Conservation (phyloP, 2,329 filamentous ascomycete species). For the Tolypocladium ovalisporum region DNA sequence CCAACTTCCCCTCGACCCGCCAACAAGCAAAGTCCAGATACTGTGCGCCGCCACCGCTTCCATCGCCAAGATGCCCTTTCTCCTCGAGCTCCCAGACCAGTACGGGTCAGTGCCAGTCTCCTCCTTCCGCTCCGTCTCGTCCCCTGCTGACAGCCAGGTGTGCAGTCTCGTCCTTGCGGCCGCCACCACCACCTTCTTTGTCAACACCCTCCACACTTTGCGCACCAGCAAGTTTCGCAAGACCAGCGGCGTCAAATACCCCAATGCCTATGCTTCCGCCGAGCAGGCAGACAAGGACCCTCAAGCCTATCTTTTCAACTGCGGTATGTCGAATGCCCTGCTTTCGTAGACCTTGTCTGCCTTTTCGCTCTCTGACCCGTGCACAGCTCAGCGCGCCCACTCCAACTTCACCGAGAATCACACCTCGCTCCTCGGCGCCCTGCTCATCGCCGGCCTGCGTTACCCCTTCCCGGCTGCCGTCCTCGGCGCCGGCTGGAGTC, state of each 20-base stretch:
- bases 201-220: constrained; percentile 41
- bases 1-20: neutral
- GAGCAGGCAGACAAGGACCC: constrained; percentile 44
- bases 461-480: constrained; percentile 39
- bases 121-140: neutral
- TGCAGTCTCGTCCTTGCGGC: constrained; percentile 51
- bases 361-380: constrained; percentile 1
- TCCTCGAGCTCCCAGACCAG: constrained; percentile 33
- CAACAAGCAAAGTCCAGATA: neutral
- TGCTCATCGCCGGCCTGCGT: constrained; percentile 44
- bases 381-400: constrained; percentile 47
- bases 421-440: constrained; percentile 36
- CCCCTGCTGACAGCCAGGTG: neutral
- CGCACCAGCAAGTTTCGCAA: constrained; percentile 40
- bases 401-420: constrained; percentile 54
- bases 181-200: constrained; percentile 44
- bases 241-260: constrained; percentile 43
- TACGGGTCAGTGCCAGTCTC: constrained; percentile 32
- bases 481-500: constrained; percentile 41
- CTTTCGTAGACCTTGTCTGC: neutral
- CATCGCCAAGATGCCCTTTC: constrained; percentile 27
- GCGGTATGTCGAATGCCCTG: constrained; percentile 29
- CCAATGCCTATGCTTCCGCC: constrained; percentile 42
- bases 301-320: constrained; percentile 50
- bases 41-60: neutral